phyloP scores from a whole-genome alignment of 2,329 filamentous ascomycete genomes.

The Penicillium fuscoglaucum region DNA sequence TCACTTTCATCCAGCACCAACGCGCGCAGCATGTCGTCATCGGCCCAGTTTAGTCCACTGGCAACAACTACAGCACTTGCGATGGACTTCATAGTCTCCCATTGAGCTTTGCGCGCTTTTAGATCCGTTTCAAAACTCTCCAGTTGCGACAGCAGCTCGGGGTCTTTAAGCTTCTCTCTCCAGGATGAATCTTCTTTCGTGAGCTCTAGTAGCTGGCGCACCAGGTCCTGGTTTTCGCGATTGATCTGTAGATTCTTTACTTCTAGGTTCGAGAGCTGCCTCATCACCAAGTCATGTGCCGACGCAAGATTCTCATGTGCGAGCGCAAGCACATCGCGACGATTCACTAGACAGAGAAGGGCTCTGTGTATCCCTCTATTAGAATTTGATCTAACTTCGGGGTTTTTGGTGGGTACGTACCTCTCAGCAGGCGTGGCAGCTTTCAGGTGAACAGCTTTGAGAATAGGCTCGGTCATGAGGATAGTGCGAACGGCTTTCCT shows the following conservation, averaged over 20 bases:
- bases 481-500: constrained; percentile 69
- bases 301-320: constrained; percentile 61
- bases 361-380: constrained; percentile 52
- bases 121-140: constrained; percentile 59
- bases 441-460: constrained; percentile 74
- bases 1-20: constrained; percentile 71
- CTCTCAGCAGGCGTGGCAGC: constrained; percentile 66
- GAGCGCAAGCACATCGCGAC: constrained; percentile 67
- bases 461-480: constrained; percentile 70
- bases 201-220: constrained; percentile 63
- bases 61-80: constrained; percentile 76
- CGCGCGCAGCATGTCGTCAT: constrained; percentile 65
- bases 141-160: constrained; percentile 57
- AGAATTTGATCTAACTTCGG: constrained; percentile 7
- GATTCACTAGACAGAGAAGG: constrained; percentile 64
- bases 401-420: constrained; percentile 46
- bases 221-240: constrained; percentile 63
- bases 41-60: constrained; percentile 79
- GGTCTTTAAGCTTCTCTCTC: constrained; percentile 56
- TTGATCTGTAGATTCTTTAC: constrained; percentile 59
- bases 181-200: constrained; percentile 56
- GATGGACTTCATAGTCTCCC: constrained; percentile 74
- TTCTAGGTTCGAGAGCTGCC: constrained; percentile 58
- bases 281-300: constrained; percentile 53
- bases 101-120: constrained; percentile 63